A percentile compares a stretch with the other conserved stretches of the same genome.
phyloP scores from a whole-genome alignment of 495 filamentous ascomycete species.

The Astrocystis sublimbata region DNA sequence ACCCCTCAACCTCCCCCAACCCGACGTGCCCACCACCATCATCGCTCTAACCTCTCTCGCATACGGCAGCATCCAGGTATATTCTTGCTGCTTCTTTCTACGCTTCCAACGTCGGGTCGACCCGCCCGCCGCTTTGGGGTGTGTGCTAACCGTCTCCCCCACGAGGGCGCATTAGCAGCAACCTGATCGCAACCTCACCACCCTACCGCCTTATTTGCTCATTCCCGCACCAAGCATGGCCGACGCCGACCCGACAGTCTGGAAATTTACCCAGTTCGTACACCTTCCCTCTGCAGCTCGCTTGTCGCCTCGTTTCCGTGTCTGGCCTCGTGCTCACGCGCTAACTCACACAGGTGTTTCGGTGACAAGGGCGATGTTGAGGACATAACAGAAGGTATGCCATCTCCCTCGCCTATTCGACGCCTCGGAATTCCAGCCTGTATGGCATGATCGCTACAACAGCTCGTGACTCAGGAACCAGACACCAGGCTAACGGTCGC shows the following conservation, averaged over 20 bases:
- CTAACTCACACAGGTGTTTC: slow-evolving; percentile 72
- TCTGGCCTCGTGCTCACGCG: slow-evolving; percentile 9
- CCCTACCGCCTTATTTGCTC: slow-evolving; percentile 9
- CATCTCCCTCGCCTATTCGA: slow-evolving; percentile 8
- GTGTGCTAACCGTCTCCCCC: slow-evolving; percentile 19
- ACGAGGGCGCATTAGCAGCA: slow-evolving; percentile 31
- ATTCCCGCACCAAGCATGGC: slow-evolving; percentile 69
- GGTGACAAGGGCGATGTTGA: slow-evolving; percentile 99
- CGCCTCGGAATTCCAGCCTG: background rate
- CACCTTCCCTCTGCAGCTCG: slow-evolving; percentile 20
- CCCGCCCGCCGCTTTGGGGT: slow-evolving; percentile 25
- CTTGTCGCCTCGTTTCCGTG: background rate
- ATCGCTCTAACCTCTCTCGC: slow-evolving; percentile 15
- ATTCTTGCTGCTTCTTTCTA: slow-evolving; percentile 17
- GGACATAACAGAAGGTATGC: slow-evolving; percentile 95
- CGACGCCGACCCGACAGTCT: slow-evolving; percentile 88
- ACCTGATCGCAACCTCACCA: slow-evolving; percentile 30
- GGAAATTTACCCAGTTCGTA: slow-evolving; percentile 99
- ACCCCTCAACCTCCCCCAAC: slow-evolving; percentile 21
- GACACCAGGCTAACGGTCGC: slow-evolving; percentile 27
- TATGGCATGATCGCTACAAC: background rate
- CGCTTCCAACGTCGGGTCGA: slow-evolving; percentile 19
- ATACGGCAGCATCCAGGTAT: slow-evolving; percentile 14
- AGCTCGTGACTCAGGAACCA: background rate
- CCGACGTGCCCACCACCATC: slow-evolving; percentile 16